Percentiles rank a stretch among this genome's conserved stretches.
phyloP scores from a whole-genome alignment of 202 grass and related monocot genomes.

The Thinopyrum obtusiflorum region DNA sequence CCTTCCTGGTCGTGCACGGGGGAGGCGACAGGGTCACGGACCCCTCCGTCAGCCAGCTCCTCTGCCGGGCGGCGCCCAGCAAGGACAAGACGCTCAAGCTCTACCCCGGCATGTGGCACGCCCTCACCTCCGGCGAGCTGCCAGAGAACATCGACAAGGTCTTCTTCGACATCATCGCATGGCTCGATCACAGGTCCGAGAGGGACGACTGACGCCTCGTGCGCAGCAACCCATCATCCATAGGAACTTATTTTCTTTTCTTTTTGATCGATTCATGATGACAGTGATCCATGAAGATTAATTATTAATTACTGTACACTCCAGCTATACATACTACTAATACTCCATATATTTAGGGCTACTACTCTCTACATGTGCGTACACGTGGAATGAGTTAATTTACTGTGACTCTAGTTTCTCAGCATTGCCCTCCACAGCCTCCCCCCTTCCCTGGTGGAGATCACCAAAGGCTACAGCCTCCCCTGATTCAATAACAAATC shows the following conservation, averaged over 20 bases:
- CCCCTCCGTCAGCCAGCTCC: not conserved
- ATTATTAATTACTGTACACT: not conserved
- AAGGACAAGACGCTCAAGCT: conserved; percentile 9
- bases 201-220: not conserved
- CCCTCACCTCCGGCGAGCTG: not conserved
- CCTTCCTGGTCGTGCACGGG: conserved; percentile 8
- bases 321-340: not conserved
- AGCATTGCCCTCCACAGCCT: not conserved
- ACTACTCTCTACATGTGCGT: not conserved
- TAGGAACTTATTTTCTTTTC: not conserved
- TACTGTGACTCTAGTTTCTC: not conserved
- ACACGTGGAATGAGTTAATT: not conserved
- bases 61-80: conserved; percentile 19
- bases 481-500: not conserved
- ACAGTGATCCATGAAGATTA: not conserved
- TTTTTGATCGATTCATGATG: too few species aligned
- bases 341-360: not conserved
- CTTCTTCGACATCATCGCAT: not conserved
- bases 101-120: conserved; percentile 11
- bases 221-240: not conserved
- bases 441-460: not conserved
- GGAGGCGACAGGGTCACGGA: not conserved
- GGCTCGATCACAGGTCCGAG: not conserved
- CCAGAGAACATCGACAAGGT: not conserved
- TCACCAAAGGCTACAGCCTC: not conserved